phyloP scores from a whole-genome alignment of 257 asterid species.

The Solanum chiquidenum region DNA sequence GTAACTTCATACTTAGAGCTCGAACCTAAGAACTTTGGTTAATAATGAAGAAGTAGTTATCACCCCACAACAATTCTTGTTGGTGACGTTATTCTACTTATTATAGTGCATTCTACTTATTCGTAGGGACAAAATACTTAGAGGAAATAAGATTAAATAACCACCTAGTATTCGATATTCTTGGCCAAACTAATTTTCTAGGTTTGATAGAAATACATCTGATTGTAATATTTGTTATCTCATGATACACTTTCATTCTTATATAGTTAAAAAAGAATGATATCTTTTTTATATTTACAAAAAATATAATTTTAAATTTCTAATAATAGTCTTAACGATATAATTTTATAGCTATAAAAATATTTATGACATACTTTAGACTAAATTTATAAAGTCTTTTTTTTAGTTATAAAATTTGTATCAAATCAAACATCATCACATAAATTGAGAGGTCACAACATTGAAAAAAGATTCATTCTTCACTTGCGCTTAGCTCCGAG shows the following conservation, averaged over 20 bases:
- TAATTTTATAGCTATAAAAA: not conserved
- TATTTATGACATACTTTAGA: not conserved
- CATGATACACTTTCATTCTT: too few relatives aligned
- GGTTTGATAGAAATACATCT: not conserved
- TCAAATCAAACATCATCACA: not conserved
- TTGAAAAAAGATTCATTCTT: not conserved
- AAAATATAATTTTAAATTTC: not conserved
- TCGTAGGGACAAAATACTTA: not conserved
- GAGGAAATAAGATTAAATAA: not conserved
- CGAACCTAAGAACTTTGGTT: too few relatives aligned
- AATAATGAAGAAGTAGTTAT: too few relatives aligned
- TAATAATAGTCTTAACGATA: not conserved
- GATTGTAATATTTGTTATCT: too few relatives aligned
- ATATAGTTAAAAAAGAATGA: too few relatives aligned
- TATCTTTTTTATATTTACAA: not conserved
- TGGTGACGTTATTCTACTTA: not conserved
- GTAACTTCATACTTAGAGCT: too few relatives aligned
- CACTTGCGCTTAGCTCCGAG: not conserved
- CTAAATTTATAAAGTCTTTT: not conserved
- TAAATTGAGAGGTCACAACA: not conserved
- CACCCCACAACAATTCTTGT: too few relatives aligned
- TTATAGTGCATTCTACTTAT: not conserved
- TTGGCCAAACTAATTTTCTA: not conserved
- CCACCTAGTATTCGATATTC: not conserved
- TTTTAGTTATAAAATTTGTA: not conserved